Evolutionary conservation across 1,284 basidiomycete species (phyloP).

Genomic region (Leccinum discolor): DNA sequence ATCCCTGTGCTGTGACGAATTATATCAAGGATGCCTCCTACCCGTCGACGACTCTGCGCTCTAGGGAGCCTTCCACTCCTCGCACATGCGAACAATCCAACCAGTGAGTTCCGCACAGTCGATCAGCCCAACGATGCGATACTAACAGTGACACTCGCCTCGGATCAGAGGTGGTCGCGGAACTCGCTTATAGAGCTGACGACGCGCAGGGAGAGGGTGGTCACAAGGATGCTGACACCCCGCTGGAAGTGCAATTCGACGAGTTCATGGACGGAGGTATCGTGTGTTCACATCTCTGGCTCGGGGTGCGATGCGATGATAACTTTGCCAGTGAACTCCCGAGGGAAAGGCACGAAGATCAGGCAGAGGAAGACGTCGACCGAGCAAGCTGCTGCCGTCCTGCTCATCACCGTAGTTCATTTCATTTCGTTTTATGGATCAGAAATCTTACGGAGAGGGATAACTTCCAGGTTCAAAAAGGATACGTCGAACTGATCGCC

Average conservation of each 20-base stretch:
- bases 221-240: conserved; percentile 4
- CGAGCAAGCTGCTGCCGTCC: conserved; percentile 26
- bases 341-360: conserved; percentile 22
- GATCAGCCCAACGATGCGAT: not conserved
- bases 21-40: conserved; percentile 23
- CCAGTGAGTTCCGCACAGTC: conserved; percentile 18
- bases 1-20: not conserved
- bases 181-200: conserved; percentile 29
- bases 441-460: conserved; percentile 1
- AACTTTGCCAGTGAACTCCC: conserved; percentile 21
- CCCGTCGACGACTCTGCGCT: conserved; percentile 17
- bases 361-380: conserved; percentile 23
- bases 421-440: not conserved
- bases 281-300: not conserved
- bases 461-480: conserved; percentile 25
- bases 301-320: not conserved
- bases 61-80: conserved; percentile 26
- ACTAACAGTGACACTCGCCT: not conserved
- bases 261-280: conserved; percentile 30
- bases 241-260: conserved; percentile 24
- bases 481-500: conserved; percentile 24
- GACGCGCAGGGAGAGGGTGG: not conserved
- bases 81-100: conserved; percentile 27
- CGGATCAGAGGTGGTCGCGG: conserved; percentile 27
- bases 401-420: conserved; percentile 21